A percentile compares a stretch with the other conserved stretches of the same genome.
Conservation (phyloP, 345 rosid genomes). For the Sisymbrium irio region DNA sequence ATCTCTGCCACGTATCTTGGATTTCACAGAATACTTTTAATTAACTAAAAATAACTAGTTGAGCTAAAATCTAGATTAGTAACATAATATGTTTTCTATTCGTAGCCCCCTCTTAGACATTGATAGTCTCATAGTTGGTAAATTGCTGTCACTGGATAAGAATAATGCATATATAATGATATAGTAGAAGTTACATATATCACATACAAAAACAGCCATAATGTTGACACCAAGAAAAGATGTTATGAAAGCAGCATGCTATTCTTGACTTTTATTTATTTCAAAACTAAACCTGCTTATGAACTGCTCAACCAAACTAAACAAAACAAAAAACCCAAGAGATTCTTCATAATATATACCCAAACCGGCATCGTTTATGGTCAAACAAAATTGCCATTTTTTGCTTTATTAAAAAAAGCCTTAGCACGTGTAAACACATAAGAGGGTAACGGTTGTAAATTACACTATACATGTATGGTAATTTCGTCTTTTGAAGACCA, state of each 20-base stretch:
- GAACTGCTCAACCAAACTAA: background rate
- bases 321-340: background rate
- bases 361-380: background rate
- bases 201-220: background rate
- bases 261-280: constrained; percentile 22
- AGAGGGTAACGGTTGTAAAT: constrained; percentile 29
- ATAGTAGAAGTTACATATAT: background rate
- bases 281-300: too few relatives aligned
- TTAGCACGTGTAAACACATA: constrained; percentile 65
- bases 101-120: background rate
- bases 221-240: background rate
- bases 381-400: constrained; percentile 9
- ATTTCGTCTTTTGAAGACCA: background rate
- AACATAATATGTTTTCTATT: constrained; percentile 4
- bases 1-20: constrained; percentile 31
- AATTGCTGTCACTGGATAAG: constrained; percentile 10
- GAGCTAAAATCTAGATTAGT: constrained; percentile 1
- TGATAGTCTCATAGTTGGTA: constrained; percentile 31
- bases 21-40: background rate
- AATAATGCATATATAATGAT: background rate
- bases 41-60: background rate
- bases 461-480: background rate
- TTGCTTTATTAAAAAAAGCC: constrained; percentile 39
- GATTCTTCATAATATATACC: background rate
- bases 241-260: constrained; percentile 25